A percentile compares a stretch with the other conserved stretches of the same genome.
Conservation (phyloP, 441 rosid genomes). For the Euphorbia schlechtendalii region DNA sequence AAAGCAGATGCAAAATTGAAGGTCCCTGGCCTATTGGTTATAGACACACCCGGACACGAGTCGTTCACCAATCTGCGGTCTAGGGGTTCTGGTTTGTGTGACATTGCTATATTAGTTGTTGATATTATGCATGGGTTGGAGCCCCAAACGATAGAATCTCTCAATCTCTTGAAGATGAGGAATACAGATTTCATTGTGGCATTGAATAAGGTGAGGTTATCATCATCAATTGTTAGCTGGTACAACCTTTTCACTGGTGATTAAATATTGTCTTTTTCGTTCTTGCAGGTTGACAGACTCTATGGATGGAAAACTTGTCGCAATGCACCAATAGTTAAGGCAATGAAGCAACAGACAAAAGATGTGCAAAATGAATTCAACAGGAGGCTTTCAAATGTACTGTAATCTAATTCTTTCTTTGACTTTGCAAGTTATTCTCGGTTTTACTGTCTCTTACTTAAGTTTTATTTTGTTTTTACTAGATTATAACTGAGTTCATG, state of each 20-base stretch:
- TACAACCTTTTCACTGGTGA: background rate
- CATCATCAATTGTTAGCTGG: background rate
- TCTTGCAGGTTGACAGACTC: conserved; percentile 79
- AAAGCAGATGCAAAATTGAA: conserved; percentile 86
- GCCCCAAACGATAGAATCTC: conserved; percentile 92
- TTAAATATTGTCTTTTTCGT: conserved; percentile 7
- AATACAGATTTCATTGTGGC: conserved; percentile 91
- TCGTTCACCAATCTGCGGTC: conserved; percentile 90
- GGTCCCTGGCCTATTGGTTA: conserved; percentile 94
- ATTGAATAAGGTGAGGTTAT: conserved; percentile 63
- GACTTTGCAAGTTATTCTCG: background rate
- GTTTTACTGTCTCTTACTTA: conserved; percentile 2
- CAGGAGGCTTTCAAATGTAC: conserved; percentile 58
- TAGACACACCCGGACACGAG: conserved; percentile 97
- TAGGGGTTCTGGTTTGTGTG: conserved; percentile 93
- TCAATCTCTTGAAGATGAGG: conserved; percentile 84
- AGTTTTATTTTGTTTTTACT: conserved; percentile 19
- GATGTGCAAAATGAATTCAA: conserved; percentile 78
- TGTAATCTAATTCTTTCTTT: conserved; percentile 10
- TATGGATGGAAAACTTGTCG: conserved; percentile 82
- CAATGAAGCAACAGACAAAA: conserved; percentile 69
- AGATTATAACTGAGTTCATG: conserved; percentile 79
- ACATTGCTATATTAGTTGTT: conserved; percentile 94
- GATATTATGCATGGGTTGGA: conserved; percentile 96
- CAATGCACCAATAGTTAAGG: conserved; percentile 69